A percentile compares a stretch with the other conserved stretches of the same genome.
These are phyloP conservation scores for Amauroascus niger DNA, from an alignment of 2,329 filamentous ascomycete genomes.

Conservation along the genomic window DNA sequence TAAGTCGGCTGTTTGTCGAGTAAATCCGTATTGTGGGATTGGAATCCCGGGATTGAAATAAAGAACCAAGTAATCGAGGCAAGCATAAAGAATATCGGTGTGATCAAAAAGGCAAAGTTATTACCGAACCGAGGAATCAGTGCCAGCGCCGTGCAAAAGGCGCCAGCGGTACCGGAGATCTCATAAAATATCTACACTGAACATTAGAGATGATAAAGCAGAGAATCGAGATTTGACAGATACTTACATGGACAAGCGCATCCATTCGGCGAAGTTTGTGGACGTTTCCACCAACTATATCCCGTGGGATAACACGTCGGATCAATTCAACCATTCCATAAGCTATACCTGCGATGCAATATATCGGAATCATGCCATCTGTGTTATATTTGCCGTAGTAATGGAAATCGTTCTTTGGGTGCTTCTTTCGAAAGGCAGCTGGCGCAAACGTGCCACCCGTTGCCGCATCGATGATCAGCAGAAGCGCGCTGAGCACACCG, in stretches of 20 bases:
- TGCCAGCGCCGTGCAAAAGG: conserved; percentile 41
- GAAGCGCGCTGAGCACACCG: background rate
- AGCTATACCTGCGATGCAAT: conserved; percentile 2
- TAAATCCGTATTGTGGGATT: conserved; percentile 14
- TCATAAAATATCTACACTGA: conserved; percentile 29
- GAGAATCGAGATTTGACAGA: background rate
- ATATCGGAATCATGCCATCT: conserved; percentile 5
- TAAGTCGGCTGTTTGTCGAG: conserved; percentile 32
- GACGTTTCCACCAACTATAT: conserved; percentile 4
- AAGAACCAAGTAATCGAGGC: conserved; percentile 41
- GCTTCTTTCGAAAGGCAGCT: background rate
- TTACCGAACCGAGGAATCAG: conserved; percentile 44
- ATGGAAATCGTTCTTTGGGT: conserved; percentile 8
- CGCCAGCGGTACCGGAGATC: conserved; percentile 40
- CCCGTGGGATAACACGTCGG: conserved; percentile 3
- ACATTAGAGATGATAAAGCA: background rate
- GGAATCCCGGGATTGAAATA: conserved; percentile 33
- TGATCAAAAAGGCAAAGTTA: conserved; percentile 45
- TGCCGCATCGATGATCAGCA: conserved; percentile 6
- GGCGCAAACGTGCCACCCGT: conserved; percentile 3
- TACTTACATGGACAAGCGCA: background rate
- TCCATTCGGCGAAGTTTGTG: conserved; percentile 7
- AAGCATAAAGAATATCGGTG: conserved; percentile 40
- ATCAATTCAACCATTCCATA: conserved; percentile 8
- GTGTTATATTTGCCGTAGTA: conserved; percentile 8